Percentiles rank a stretch among this genome's conserved stretches.
phyloP scores from a whole-genome alignment of 495 filamentous ascomycete genomes.

The Poronia punctata region DNA sequence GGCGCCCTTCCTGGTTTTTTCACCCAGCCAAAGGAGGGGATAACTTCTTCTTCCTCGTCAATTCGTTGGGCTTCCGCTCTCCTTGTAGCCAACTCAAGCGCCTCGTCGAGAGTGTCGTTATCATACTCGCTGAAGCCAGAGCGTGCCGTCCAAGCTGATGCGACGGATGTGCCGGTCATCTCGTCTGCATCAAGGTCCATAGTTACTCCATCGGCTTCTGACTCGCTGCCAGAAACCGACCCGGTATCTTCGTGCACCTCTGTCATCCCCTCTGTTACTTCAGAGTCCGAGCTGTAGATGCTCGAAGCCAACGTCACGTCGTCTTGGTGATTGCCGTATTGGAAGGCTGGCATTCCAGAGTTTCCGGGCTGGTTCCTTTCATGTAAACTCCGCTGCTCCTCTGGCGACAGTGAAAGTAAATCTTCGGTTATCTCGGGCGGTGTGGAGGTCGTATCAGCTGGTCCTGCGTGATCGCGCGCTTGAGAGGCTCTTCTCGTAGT shows the following conservation, averaged over 20 bases:
- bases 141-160: conserved; percentile 48
- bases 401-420: conserved; percentile 56
- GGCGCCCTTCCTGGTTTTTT: conserved; percentile 23
- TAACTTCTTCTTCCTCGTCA: conserved; percentile 73
- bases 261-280: conserved; percentile 51
- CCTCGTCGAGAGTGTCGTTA: conserved; percentile 64
- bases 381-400: conserved; percentile 60
- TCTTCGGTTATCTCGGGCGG: conserved; percentile 57
- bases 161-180: conserved; percentile 58
- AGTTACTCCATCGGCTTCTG: conserved; percentile 64
- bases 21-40: conserved; percentile 54
- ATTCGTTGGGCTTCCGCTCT: conserved; percentile 64
- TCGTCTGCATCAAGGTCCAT: conserved; percentile 67
- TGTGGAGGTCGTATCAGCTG: conserved; percentile 58
- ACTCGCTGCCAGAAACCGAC: conserved; percentile 44
- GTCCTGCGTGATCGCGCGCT: conserved; percentile 41
- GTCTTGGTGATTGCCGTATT: conserved; percentile 52
- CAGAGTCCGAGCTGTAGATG: conserved; percentile 64
- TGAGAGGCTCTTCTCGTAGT: conserved; percentile 65
- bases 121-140: conserved; percentile 49
- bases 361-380: conserved; percentile 59
- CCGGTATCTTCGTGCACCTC: conserved; percentile 50
- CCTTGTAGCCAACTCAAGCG: conserved; percentile 65
- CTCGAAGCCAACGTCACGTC: conserved; percentile 68
- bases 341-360: conserved; percentile 54